These are phyloP conservation scores for Emergomyces orientalis DNA, from an alignment of 2,329 filamentous ascomycete species.

Conservation along the genomic window DNA sequence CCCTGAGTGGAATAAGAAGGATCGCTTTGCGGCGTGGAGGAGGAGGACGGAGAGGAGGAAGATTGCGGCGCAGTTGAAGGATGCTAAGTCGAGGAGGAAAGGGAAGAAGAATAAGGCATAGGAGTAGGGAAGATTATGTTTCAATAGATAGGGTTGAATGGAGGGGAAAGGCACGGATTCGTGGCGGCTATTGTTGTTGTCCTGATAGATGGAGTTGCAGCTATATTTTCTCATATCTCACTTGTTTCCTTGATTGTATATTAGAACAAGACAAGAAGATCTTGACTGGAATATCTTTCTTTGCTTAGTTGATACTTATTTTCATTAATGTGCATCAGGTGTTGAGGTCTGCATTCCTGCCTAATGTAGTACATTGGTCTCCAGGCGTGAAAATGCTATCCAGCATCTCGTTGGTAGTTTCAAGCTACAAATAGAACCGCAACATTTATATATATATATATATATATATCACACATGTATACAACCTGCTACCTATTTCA, in stretches of 20 bases:
- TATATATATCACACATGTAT: not conserved
- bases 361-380: not conserved
- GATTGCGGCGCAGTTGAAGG: constrained; percentile 46
- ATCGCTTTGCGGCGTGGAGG: constrained; percentile 57
- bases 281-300: not conserved
- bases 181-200: not conserved
- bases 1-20: constrained; percentile 46
- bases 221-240: not conserved
- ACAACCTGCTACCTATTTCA: not conserved
- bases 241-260: constrained; percentile 1
- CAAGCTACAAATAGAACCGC: not conserved
- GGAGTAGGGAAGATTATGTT: constrained; percentile 18
- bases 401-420: not conserved
- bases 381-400: not conserved
- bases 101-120: constrained; percentile 24
- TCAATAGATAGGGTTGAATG: not conserved
- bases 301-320: not conserved
- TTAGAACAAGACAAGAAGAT: not conserved
- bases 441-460: too few relatives aligned
- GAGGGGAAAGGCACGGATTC: not conserved
- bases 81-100: constrained; percentile 42
- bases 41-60: constrained; percentile 46
- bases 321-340: not conserved
- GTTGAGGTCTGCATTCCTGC: too few relatives aligned
- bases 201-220: not conserved